Evolutionary conservation across 345 rosid genomes (phyloP).

Genomic region (Syzygium grande): DNA sequence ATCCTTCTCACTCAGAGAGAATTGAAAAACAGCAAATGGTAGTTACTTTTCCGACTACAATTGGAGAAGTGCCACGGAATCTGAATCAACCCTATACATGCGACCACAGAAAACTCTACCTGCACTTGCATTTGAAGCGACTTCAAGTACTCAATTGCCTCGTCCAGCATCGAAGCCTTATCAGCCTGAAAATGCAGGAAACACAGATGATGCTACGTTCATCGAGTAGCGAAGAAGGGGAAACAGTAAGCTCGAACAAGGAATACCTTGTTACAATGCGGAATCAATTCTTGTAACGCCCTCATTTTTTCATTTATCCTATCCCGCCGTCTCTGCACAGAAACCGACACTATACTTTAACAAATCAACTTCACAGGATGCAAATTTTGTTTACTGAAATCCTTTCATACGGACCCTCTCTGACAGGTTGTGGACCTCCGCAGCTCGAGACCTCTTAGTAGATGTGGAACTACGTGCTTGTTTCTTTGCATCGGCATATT

Average conservation of each 20-base stretch:
- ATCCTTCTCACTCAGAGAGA: neutral
- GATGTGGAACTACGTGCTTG: slow-evolving; percentile 52
- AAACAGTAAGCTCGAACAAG: neutral
- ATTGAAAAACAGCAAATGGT: neutral
- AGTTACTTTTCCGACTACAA: neutral
- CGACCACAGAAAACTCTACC: slow-evolving; percentile 12
- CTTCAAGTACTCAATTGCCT: slow-evolving; percentile 53
- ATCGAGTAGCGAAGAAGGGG: neutral
- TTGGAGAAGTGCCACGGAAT: neutral
- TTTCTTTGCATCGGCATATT: slow-evolving; percentile 43
- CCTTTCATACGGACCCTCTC: slow-evolving; percentile 58
- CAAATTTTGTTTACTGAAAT: neutral
- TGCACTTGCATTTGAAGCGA: slow-evolving; percentile 55
- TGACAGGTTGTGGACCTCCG: slow-evolving; percentile 92
- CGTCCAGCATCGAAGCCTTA: slow-evolving; percentile 60
- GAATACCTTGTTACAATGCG: slow-evolving; percentile 47
- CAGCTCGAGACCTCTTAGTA: slow-evolving; percentile 77
- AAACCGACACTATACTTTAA: neutral
- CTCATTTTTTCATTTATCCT: slow-evolving; percentile 58
- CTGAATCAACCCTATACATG: neutral
- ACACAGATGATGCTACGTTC: neutral
- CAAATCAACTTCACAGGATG: neutral
- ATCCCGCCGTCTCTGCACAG: slow-evolving; percentile 49
- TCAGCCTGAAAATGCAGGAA: slow-evolving; percentile 24
- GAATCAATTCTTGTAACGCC: slow-evolving; percentile 62